Percentiles rank a stretch among this genome's conserved stretches.
These are phyloP conservation scores for Plasmodium cynomolgi DNA, from an alignment of 169 alveolate genomes.

Conservation along the genomic window DNA sequence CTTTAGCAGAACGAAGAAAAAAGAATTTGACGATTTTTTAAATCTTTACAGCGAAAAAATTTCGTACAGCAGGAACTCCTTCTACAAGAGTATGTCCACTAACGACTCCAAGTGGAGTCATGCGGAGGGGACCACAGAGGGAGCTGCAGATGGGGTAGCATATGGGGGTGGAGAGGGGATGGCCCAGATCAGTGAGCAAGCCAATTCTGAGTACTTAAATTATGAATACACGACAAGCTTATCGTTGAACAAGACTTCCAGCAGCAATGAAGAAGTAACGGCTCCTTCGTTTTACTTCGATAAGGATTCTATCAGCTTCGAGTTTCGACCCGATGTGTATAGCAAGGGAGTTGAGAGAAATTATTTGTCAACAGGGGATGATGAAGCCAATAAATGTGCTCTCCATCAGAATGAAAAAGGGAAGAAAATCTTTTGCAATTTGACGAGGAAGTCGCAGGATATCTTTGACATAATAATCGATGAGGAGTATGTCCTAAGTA, in stretches of 20 bases:
- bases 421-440: neutral
- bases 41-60: slow-evolving; percentile 25
- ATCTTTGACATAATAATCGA: slow-evolving; percentile 26
- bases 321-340: neutral
- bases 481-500: slow-evolving; percentile 19
- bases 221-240: neutral
- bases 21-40: slow-evolving; percentile 3
- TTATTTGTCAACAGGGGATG: neutral
- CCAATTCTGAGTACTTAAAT: neutral
- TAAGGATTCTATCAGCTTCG: neutral
- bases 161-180: neutral
- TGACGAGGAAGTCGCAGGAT: neutral
- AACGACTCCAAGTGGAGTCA: neutral
- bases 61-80: neutral
- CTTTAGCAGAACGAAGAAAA: slow-evolving; percentile 1
- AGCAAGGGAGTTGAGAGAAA: neutral
- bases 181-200: neutral
- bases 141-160: neutral
- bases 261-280: slow-evolving; percentile 1
- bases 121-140: neutral
- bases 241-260: neutral
- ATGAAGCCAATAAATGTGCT: neutral
- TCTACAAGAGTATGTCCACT: neutral
- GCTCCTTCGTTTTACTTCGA: neutral
- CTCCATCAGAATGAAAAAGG: neutral